Percentiles rank a stretch among this genome's conserved stretches.
Conservation (phyloP, 2,329 filamentous ascomycete genomes). For the Verticillium albo-atrum region DNA sequence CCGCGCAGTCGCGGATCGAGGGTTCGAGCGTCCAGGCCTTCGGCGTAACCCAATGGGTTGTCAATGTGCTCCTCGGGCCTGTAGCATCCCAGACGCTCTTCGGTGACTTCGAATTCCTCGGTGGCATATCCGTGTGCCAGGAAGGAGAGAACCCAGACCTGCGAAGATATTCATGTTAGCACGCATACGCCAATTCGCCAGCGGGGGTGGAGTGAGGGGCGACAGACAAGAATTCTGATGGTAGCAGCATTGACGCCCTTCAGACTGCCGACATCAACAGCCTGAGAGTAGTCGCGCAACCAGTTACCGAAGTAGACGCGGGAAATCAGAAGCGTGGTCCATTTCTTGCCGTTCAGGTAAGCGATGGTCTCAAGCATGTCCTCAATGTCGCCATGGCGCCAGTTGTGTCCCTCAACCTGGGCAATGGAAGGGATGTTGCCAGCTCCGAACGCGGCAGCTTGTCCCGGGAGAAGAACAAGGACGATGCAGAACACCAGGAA, state of each 20-base stretch:
- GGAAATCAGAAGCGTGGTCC: slow-evolving; percentile 74
- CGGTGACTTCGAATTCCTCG: slow-evolving; percentile 77
- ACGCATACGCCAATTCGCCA: too few species aligned
- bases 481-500: slow-evolving; percentile 49
- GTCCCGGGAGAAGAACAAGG: slow-evolving; percentile 52
- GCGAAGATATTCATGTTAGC: slow-evolving; percentile 6
- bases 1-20: slow-evolving; percentile 78
- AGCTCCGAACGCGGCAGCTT: slow-evolving; percentile 60
- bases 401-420: slow-evolving; percentile 64
- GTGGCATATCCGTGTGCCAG: slow-evolving; percentile 83
- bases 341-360: slow-evolving; percentile 78
- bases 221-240: slow-evolving; percentile 63
- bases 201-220: too few species aligned
- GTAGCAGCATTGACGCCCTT: slow-evolving; percentile 76
- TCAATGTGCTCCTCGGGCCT: slow-evolving; percentile 71
- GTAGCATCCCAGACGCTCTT: slow-evolving; percentile 75
- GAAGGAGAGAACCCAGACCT: slow-evolving; percentile 77
- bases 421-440: slow-evolving; percentile 63
- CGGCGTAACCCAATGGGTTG: slow-evolving; percentile 81
- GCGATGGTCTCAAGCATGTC: slow-evolving; percentile 75
- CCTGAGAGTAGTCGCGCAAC: slow-evolving; percentile 78
- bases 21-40: slow-evolving; percentile 78
- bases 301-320: slow-evolving; percentile 67
- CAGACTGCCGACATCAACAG: slow-evolving; percentile 73
- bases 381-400: slow-evolving; percentile 74